These are phyloP conservation scores for Diaporthe sp. DNA, from an alignment of 2,329 filamentous ascomycete species.

Conservation along the genomic window DNA sequence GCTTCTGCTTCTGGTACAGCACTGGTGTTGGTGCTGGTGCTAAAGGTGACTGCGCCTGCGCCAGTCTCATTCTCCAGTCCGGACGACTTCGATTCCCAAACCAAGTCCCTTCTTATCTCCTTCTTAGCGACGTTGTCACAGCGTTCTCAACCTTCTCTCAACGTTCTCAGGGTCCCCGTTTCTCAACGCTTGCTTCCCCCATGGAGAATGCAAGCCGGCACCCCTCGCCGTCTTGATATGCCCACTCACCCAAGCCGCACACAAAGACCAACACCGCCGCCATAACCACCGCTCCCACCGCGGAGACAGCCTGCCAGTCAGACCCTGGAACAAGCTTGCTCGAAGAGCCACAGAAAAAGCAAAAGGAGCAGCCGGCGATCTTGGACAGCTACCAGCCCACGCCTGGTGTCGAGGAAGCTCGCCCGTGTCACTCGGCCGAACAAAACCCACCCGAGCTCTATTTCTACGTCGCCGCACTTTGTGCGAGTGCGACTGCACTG, in stretches of 20 bases:
- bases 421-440: slow-evolving; percentile 15
- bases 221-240: slow-evolving; percentile 31
- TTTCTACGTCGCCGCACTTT: slow-evolving; percentile 8
- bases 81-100: slow-evolving; percentile 25
- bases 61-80: slow-evolving; percentile 21
- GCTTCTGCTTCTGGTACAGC: slow-evolving; percentile 30
- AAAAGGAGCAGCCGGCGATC: not conserved
- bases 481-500: slow-evolving; percentile 17
- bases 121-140: slow-evolving; percentile 10
- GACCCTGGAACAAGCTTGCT: not conserved
- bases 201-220: slow-evolving; percentile 21
- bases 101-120: slow-evolving; percentile 2
- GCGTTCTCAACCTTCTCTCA: slow-evolving; percentile 16
- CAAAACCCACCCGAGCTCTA: slow-evolving; percentile 28
- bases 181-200: slow-evolving; percentile 9
- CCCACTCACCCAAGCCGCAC: not conserved
- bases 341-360: not conserved
- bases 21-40: slow-evolving; percentile 25
- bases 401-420: not conserved
- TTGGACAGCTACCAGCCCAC: not conserved
- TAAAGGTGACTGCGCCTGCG: slow-evolving; percentile 26
- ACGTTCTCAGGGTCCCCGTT: slow-evolving; percentile 18
- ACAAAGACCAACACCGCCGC: not conserved
- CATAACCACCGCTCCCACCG: not conserved
- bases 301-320: not conserved